Conservation (phyloP, 495 filamentous ascomycete species). For the Penicillium coprophilum region DNA sequence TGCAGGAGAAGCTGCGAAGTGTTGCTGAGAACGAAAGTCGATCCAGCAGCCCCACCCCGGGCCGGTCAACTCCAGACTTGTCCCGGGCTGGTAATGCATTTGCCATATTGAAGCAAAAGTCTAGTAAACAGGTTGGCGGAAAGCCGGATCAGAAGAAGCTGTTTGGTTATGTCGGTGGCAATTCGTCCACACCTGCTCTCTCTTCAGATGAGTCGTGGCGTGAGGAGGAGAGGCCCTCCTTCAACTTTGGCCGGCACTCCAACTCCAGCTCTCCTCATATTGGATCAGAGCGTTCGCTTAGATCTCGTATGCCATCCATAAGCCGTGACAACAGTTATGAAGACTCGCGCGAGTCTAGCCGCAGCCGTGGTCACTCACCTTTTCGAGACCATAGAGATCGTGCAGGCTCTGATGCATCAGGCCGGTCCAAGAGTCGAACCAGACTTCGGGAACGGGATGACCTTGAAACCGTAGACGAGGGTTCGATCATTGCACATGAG, state of each 20-base stretch:
- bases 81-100: slow-evolving; percentile 58
- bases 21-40: slow-evolving; percentile 66
- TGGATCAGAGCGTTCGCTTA: slow-evolving; percentile 32
- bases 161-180: slow-evolving; percentile 63
- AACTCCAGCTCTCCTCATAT: slow-evolving; percentile 47
- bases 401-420: slow-evolving; percentile 61
- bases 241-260: slow-evolving; percentile 37
- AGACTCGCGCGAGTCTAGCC: slow-evolving; percentile 43
- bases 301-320: slow-evolving; percentile 36
- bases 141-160: slow-evolving; percentile 64
- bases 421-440: slow-evolving; percentile 56
- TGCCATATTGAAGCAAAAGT: slow-evolving; percentile 65
- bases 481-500: slow-evolving; percentile 29
- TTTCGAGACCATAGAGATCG: slow-evolving; percentile 53
- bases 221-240: slow-evolving; percentile 44
- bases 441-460: slow-evolving; percentile 49
- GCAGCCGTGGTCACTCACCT: slow-evolving; percentile 42
- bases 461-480: slow-evolving; percentile 40
- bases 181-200: slow-evolving; percentile 51
- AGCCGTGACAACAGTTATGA: slow-evolving; percentile 39
- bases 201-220: slow-evolving; percentile 45
- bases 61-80: slow-evolving; percentile 47
- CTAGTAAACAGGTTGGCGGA: slow-evolving; percentile 59
- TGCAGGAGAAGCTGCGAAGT: slow-evolving; percentile 77
- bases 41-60: slow-evolving; percentile 50